Base-by-base conservation (phyloP, 2,329 filamentous ascomycete species). In the Karstenula rhodostoma region DNA sequence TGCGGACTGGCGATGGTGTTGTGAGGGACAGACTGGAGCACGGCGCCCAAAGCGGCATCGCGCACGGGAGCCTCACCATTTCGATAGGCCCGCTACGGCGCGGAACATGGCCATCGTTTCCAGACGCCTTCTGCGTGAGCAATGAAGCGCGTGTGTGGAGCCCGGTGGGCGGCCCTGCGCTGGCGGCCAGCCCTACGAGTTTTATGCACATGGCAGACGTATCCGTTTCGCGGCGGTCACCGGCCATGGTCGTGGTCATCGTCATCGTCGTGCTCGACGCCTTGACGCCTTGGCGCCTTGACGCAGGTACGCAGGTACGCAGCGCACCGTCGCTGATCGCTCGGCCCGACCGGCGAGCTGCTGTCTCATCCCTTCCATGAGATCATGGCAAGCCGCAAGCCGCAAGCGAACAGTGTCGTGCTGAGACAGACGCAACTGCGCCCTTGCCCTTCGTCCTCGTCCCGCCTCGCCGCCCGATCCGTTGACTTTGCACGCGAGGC, bases 241-340 rank as follows among this genome's bases (percentile, higher is more conserved):
- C 58, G 60, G 54, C 44, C 51, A 54, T 50, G 32, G 51, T 60
- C 61, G 43, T 29, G 9, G 7, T 43, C 49, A 29, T n/a, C n/a
- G n/a, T n/a, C n/a, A n/a, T n/a, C n/a, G n/a, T n/a, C n/a, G n/a
- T n/a, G n/a, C n/a, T n/a, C n/a, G n/a, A n/a, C n/a, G n/a, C n/a
- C n/a, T n/a, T n/a, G n/a, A n/a, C n/a, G n/a, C n/a, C n/a, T n/a
- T n/a, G n/a, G n/a, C n/a, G n/a, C n/a, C n/a, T n/a, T n/a, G n/a
- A n/a, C n/a, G n/a, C n/a, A n/a, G n/a, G n/a, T n/a, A 74, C 65
- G 71, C 71, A 75, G 72, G 72, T 70, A 74, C 73, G 13, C 37
- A n/a, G 37, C 37, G 17, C 35, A 22, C 60, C 56, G 49, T 46
- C 49, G 57, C 23, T 63, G 60, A 33, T 53, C 50, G 43, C 60